Evolutionary conservation across 257 asterid species (phyloP), one percentile per base, ranked within the genome.

Genomic region (Capsicum pubescens): DNA sequence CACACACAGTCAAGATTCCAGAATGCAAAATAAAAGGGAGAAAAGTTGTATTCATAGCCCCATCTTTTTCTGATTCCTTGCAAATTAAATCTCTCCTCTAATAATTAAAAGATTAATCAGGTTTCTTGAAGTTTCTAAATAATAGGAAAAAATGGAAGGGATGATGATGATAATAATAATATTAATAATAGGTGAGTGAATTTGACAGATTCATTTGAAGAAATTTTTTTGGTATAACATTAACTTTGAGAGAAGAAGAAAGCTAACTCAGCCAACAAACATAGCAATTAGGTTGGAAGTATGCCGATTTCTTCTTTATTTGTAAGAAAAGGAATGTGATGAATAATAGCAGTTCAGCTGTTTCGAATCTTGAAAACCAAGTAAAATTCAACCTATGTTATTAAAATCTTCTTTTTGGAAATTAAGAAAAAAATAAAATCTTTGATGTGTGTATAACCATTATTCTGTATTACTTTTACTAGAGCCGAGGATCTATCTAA

Each of bases 291-390:
- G 86, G 87, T 88, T 26, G 68, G 71, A 50, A 64, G 83, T 55
- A 82, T 67, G 19, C 55, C 9, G 12, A 36, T 79, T 12, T 61
- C 69, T 79, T 79, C 83, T 69, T 66, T 79, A 80, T 56, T 87
- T 83, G 70, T 79, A 85, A 83, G 83, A 71, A 60, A 85, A 74
- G 77, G 69, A 85, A 54, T 83, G 68, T 61, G 39, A 81, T 58
- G 76, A 81, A 61, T 46, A 81, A 44, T 81, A 61, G 82, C 82
- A 13, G 82, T 78, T 78, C 39, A 87, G 79, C 21, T 42, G 15
- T 54, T 85, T 44, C 74, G 54, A 88, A 85, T 88, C 87, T 83
- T 88, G 58, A 85, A 76, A 83, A 84, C 42, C 68, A 87, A 84
- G 88, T 35, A 79, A 85, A 44, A 84, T 48, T 56, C 81, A 19